Base-by-base conservation (phyloP, 768 basidiomycete genomes). In the Leucosporidium creatinivorum region DNA sequence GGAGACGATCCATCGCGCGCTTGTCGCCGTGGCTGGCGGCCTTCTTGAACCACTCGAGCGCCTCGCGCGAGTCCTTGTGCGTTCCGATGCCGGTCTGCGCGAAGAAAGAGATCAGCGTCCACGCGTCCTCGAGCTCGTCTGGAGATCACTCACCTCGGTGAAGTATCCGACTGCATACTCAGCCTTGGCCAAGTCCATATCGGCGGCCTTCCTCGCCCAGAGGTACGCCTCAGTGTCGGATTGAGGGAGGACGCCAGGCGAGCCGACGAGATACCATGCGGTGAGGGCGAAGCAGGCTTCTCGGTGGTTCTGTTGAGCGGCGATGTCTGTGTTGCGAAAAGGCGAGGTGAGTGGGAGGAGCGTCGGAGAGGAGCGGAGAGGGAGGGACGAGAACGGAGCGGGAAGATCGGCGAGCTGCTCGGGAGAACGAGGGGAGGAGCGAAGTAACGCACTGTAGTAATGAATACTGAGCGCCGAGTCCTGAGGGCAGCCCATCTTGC, bases 161-260 rank as follows among this genome's bases (percentile, higher is more conserved):
- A 99, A 99, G 81, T 99, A 99, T 2, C 96, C 96, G 1, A 93
- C 87, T 26, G 93, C 96, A 73, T 99, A 99, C 86, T 96, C 89
- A 17, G 96, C 96, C 78, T 99, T 99, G 7, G 86, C 84, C 19
- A 99, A 83, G 1, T 92, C 94, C 17, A 84, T 85, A 36, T 97
- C 93, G 23, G 93, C 93, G 28, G 96, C 93, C 75, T 87, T 93
- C 79, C 89, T 89, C 8, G 96, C 91, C 96, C 96, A 99, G 4
- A 99, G 81, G 79, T 86, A 98, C 17, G 96, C 96, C 76, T 99
- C 96, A 0, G 94, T 98, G 77, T 99, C 96, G 0, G 93, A 96
- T 76, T 99, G 96, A 1, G 96, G 94, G 21, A 99, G 84, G 2
- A 99, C 92, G 28, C 96, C 94, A 0, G 93, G 91, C 13, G 93